Base-by-base conservation (phyloP, 1,284 basidiomycete species). In the Exobasidium cylindrosporum region DNA sequence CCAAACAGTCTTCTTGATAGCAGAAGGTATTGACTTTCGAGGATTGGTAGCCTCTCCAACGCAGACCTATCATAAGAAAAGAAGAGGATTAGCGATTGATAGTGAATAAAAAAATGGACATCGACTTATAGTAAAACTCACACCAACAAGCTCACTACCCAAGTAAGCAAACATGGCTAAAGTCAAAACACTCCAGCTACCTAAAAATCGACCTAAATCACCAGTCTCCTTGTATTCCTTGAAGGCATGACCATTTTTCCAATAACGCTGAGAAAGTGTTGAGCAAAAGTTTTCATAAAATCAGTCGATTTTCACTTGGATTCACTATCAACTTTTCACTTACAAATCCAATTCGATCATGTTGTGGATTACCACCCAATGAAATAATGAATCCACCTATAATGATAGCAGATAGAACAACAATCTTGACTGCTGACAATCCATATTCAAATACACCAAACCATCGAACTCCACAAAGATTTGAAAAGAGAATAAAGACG, bases 361-460 rank as follows among this genome's bases (percentile, higher is more conserved):
- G 45, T 21, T 83, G 78, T 1, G 87, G 86, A 58, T 86, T 62
- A 13, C 58, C 58, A 4, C 67, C 67, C 30, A 65, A 29, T 31
- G 58, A 61, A 52, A 58, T 55, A 52, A 54, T 46, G 47, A 57
- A 44, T 1, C 57, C 61, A 31, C 61, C 40, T n/a, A 68, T 49
- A 46, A 68, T 63, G 24, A 68, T 50, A 23, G 58, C 66, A 24
- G 60, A 49, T 28, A 68, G 40, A 29, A 60, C 45, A 45, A 68
- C 55, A 55, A 68, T 61, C 56, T 69, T 65, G 54, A 59, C 56
- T 13, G 62, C 57, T 21, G 68, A 62, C 46, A 63, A 61, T 81
- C 81, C 84, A 75, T 84, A 84, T 71, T 87, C 87, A 30, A 86
- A 35, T 4, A 26, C 26, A 67, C 87, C 88, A 67, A 86, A 87